phyloP scores from a whole-genome alignment of 1,284 basidiomycete species.

The Ceratobasidium sp. region DNA sequence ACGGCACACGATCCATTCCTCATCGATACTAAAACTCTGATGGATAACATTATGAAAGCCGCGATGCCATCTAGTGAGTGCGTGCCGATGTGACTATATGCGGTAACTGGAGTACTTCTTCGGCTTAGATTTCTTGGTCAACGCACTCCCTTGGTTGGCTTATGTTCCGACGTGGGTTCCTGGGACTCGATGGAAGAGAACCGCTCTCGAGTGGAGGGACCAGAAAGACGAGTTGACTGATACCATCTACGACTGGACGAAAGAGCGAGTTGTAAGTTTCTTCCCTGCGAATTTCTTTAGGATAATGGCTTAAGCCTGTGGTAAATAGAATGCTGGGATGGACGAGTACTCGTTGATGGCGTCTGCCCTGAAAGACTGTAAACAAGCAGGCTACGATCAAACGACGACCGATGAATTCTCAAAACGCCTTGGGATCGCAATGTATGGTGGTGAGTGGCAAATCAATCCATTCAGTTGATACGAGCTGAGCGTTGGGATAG shows the following conservation, averaged over 20 bases:
- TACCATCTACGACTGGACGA: conserved; percentile 19
- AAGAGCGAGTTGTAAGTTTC: conserved; percentile 5
- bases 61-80: conserved; percentile 12
- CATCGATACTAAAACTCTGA: conserved; percentile 1
- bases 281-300: not conserved
- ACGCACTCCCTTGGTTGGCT: conserved; percentile 20
- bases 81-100: not conserved
- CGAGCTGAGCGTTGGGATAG: not conserved
- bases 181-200: conserved; percentile 12
- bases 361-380: not conserved
- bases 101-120: not conserved
- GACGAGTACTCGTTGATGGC: conserved; percentile 10
- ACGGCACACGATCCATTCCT: conserved; percentile 8
- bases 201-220: conserved; percentile 5
- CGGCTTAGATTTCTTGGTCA: conserved; percentile 28
- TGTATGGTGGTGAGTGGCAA: not conserved
- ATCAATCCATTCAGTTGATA: not conserved
- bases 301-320: no score
- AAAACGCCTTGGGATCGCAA: not conserved
- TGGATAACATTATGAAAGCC: not conserved
- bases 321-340: not conserved
- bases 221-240: not conserved
- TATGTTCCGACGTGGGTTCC: conserved; percentile 22
- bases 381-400: not conserved
- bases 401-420: conserved; percentile 1